Base-by-base conservation (phyloP, 192 early-diverging fungal genomes). In the Umbelopsis ramanniana region DNA sequence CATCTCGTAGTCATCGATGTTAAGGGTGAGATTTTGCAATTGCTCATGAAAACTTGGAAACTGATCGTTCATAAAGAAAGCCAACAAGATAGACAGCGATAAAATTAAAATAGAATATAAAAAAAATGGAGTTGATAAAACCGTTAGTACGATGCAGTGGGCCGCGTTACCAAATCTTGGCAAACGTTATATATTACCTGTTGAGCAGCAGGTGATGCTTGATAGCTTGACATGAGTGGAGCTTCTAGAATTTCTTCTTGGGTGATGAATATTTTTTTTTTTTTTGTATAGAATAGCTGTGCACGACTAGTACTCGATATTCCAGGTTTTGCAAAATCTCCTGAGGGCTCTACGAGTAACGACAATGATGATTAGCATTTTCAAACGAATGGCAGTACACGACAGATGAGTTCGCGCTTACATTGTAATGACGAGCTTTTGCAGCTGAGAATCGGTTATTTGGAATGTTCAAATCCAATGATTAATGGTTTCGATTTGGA, bases 1-100 rank as follows among this genome's bases (percentile, higher is more conserved):
- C 57, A 63, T 37, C 26, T 38, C 26, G 33, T 63, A 63, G 10
- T 63, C 57, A 29, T 63, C 57, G 35, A 63, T 63, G 33, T 63
- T 63, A n/a, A 63, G 26, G 0, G 57, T 63, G 57, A 63, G 57
- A 38, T 63, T 63, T 37, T 63, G 57, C 33, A 63, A 35, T 35
- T 63, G 57, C n/a, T 63, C 57, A 37, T 63, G 57, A 12, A 63
- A 63, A n/a, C 24, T 29, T 35, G 57, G 24, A 29, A 35, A 19
- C 57, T 63, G 15, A 8, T 37, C 15, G 35, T 43, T 43, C 40
- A 37, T 23, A 12, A 5, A 14, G 26, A 5, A 63, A 35, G 57
- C 57, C 57, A 63, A 63, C 57, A 63, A 63, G 57, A 63, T n/a
- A 63, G 26, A 17, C 35, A 0, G 26, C 8, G 26, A 63, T 63